Evolutionary conservation across 2,329 filamentous ascomycete genomes (phyloP).

Genomic region (Cadophora gregata): DNA sequence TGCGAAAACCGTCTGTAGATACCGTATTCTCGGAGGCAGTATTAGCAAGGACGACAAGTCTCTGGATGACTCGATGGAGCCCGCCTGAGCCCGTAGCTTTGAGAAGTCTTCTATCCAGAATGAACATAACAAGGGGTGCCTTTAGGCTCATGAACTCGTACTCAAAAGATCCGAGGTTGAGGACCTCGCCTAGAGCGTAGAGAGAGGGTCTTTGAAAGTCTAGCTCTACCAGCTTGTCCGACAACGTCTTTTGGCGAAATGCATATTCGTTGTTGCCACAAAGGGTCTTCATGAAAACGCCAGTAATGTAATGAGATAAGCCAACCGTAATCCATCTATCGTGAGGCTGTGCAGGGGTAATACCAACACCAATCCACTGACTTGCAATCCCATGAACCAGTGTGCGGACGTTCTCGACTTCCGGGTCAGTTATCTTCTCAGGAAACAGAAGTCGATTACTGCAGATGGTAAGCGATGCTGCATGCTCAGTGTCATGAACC

Average conservation of each 20-base stretch:
- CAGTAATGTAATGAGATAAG: conserved; percentile 93
- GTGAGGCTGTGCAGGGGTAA: conserved; percentile 79
- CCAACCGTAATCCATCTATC: conserved; percentile 92
- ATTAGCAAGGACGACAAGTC: conserved; percentile 84
- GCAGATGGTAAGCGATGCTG: conserved; percentile 85
- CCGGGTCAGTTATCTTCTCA: conserved; percentile 82
- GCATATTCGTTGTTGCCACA: conserved; percentile 95
- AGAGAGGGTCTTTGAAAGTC: conserved; percentile 85
- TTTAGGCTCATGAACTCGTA: conserved; percentile 91
- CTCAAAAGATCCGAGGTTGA: conserved; percentile 85
- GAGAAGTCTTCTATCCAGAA: conserved; percentile 86
- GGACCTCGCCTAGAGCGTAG: conserved; percentile 75
- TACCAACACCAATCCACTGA: conserved; percentile 94
- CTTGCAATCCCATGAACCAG: conserved; percentile 85
- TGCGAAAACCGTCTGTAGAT: conserved; percentile 76
- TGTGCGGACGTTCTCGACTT: conserved; percentile 80
- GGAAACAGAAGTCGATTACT: conserved; percentile 87
- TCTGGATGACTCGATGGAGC: conserved; percentile 83
- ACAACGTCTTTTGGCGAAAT: conserved; percentile 84
- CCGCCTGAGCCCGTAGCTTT: conserved; percentile 85
- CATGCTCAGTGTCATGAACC: conserved; percentile 73
- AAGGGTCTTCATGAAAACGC: conserved; percentile 86
- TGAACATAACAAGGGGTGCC: conserved; percentile 88
- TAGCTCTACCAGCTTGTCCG: conserved; percentile 80
- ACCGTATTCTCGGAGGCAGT: conserved; percentile 75